Evolutionary conservation across 257 asterid genomes (phyloP).

Genomic region (Leptodermis oblonga): DNA sequence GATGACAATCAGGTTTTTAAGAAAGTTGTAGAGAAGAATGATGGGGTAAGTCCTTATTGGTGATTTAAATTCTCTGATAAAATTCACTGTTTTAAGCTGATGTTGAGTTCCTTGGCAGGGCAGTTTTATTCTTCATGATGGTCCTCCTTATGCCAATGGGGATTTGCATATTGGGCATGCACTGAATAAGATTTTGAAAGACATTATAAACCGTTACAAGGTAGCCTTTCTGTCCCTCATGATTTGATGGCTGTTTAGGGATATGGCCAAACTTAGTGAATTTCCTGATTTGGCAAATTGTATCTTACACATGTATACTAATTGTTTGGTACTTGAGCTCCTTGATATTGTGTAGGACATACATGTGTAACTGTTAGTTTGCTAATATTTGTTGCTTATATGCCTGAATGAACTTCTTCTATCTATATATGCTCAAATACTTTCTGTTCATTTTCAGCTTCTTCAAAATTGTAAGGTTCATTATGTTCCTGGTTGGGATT

Average conservation of each 20-base stretch:
- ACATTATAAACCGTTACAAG: constrained; percentile 94
- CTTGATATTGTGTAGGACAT: constrained; percentile 1
- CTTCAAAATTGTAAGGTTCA: constrained; percentile 84
- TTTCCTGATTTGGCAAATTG: neutral
- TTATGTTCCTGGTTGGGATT: constrained; percentile 98
- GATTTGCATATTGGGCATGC: constrained; percentile 99
- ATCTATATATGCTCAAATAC: constrained; percentile 8
- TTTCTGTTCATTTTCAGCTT: constrained; percentile 51
- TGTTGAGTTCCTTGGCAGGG: constrained; percentile 54
- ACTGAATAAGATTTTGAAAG: constrained; percentile 91
- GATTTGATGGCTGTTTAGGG: constrained; percentile 1
- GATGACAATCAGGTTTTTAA: constrained; percentile 82
- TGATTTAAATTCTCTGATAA: constrained; percentile 11
- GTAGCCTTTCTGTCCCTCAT: constrained; percentile 26
- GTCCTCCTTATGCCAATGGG: constrained; percentile 99
- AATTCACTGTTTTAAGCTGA: constrained; percentile 25
- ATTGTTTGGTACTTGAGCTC: neutral
- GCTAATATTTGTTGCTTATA: constrained; percentile 5
- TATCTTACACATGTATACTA: neutral
- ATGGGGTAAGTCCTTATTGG: constrained; percentile 56
- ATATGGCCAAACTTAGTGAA: neutral
- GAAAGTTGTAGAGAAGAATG: constrained; percentile 61
- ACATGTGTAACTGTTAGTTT: neutral
- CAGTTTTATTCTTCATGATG: constrained; percentile 90
- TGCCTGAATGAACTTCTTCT: neutral